Base-by-base conservation (phyloP, 306 rosid genomes). In the Carpinus viminea region DNA sequence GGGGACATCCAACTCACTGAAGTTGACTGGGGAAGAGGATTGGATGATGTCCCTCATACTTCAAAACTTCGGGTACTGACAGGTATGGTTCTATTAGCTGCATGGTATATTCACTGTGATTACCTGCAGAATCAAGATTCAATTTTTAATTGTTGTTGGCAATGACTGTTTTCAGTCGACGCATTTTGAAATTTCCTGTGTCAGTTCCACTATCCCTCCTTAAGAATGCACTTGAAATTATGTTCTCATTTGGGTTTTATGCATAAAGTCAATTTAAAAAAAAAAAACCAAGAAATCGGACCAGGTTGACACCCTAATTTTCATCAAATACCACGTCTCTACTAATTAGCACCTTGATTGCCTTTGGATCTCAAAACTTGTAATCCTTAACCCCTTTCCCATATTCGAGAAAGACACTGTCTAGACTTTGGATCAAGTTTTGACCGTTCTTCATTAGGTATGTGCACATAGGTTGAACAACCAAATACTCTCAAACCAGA, bases 61-160 rank as follows among this genome's bases (percentile, higher is more conserved):
- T 88, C 96, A 61, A 90, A 87, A 70, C 62, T 88, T 68, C 85
- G 96, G 75, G 90, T 95, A 72, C 77, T 84, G 81, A 85, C 91
- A 82, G 98, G 98, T 95, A 76, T 62, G 36, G 41, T 70, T 79
- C 75, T 61, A 18, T 18, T 68, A 73, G 68, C 80, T 60, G 36
- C 77, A 75, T 70, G n/a, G n/a, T n/a, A 36, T 36, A 52, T 20
- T 66, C 54, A 71, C n/a, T 50, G 56, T 48, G 69, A 73, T 73
- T 1, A 16, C 70, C 52, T 12, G 65, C 20, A 9, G 62, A 46
- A 68, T 76, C 68, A 43, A 73, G 66, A 76, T 81, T 38, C 70
- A 28, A 74, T 53, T 47, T 38, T 57, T 50, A 70, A 34, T 51
- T 64, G 16, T 74, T 54, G 13, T 70, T 72, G 46, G 24, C 66